Percentiles rank a stretch among this genome's conserved stretches.
phyloP scores from a whole-genome alignment of 2,329 filamentous ascomycete species.

The Talaromyces sp. region DNA sequence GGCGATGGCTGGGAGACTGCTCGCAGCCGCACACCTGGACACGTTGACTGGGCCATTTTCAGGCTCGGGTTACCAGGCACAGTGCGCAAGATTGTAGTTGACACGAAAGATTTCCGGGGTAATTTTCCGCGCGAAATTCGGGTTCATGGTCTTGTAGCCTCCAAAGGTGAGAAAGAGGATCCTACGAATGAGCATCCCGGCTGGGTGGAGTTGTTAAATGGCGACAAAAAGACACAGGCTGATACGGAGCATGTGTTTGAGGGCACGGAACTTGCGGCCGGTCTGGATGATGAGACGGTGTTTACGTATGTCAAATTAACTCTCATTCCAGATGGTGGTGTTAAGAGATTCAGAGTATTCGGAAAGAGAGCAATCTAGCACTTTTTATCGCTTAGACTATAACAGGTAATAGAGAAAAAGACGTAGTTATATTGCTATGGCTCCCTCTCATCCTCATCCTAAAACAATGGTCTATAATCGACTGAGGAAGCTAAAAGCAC shows the following conservation, averaged over 20 bases:
- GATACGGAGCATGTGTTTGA: conserved; percentile 43
- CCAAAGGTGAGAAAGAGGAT: conserved; percentile 22
- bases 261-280: conserved; percentile 49
- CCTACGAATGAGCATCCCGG: conserved; percentile 33
- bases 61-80: conserved; percentile 39
- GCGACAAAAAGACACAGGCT: conserved; percentile 37
- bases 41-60: conserved; percentile 43
- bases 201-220: conserved; percentile 37
- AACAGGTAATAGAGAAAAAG: neutral
- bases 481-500: neutral
- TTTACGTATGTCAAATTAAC: conserved; percentile 86
- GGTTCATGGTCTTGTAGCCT: conserved; percentile 34
- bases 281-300: conserved; percentile 62
- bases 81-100: conserved; percentile 39
- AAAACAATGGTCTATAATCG: neutral
- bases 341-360: conserved; percentile 79
- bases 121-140: conserved; percentile 42
- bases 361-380: conserved; percentile 50
- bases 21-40: conserved; percentile 36
- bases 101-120: conserved; percentile 46
- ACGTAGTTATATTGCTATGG: neutral
- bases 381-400: neutral
- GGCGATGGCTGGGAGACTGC: conserved; percentile 46
- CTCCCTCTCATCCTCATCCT: neutral
- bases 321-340: conserved; percentile 89